A percentile compares a stretch with the other conserved stretches of the same genome.
Conservation (phyloP, 2,329 filamentous ascomycete species). For the Kalmusia sp. region DNA sequence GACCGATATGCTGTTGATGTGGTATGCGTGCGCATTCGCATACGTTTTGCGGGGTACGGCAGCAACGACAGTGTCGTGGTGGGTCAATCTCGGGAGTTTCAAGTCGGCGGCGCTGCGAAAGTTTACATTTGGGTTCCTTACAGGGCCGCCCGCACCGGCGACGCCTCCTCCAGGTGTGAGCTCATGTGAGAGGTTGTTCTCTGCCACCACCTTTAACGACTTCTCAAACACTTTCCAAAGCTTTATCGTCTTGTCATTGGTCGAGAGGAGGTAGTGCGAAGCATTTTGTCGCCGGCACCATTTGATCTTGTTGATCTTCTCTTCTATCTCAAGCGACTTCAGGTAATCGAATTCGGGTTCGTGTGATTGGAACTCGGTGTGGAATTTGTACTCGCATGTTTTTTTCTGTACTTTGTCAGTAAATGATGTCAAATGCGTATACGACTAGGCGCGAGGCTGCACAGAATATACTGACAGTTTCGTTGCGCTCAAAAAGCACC, state of each 20-base stretch:
- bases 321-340: conserved; percentile 98
- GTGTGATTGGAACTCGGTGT: conserved; percentile 99
- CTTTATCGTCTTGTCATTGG: conserved; percentile 99
- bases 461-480: conserved; percentile 81
- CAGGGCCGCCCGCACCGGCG: conserved; percentile 77
- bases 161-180: conserved; percentile 76
- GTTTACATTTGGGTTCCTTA: conserved; percentile 73
- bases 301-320: conserved; percentile 99
- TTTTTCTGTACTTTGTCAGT: conserved; percentile 75
- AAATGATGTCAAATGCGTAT: not conserved
- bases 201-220: conserved; percentile 96
- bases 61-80: conserved; percentile 97
- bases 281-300: conserved; percentile 99
- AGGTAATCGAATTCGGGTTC: conserved; percentile 99
- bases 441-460: not conserved
- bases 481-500: conserved; percentile 89
- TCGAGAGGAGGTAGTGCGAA: conserved; percentile 96
- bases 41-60: conserved; percentile 96
- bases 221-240: conserved; percentile 99
- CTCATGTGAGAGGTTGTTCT: conserved; percentile 97
- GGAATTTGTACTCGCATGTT: conserved; percentile 99
- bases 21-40: conserved; percentile 97
- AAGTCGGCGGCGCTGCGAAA: conserved; percentile 84
- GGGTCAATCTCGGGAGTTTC: conserved; percentile 93
- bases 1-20: conserved; percentile 99